Percentiles rank a stretch among this genome's conserved stretches.
These are phyloP conservation scores for Colletotrichum sp. DNA, from an alignment of 2,329 filamentous ascomycete genomes.

Conservation along the genomic window DNA sequence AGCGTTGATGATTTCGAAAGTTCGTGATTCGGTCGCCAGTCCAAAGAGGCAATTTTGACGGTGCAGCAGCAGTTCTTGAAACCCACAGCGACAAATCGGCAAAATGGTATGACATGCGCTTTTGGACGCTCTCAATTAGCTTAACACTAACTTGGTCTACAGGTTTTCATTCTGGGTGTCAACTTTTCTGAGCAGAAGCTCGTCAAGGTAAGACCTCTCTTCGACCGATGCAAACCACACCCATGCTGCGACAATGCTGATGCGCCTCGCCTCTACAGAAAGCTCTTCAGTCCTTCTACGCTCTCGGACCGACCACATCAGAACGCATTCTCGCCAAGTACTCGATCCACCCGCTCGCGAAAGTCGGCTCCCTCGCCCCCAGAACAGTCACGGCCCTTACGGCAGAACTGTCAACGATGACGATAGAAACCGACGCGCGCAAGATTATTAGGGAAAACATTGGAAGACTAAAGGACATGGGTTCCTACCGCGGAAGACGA, in stretches of 20 bases:
- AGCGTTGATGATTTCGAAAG: slow-evolving; percentile 4
- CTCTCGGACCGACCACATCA: slow-evolving; percentile 74
- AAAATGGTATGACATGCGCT: background rate
- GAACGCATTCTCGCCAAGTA: slow-evolving; percentile 84
- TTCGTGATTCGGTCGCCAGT: background rate
- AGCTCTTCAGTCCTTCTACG: slow-evolving; percentile 85
- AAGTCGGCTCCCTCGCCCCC: slow-evolving; percentile 75
- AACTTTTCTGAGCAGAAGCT: slow-evolving; percentile 85
- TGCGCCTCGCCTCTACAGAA: slow-evolving; percentile 47
- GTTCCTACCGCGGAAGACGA: slow-evolving; percentile 83
- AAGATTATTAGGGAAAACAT: slow-evolving; percentile 86
- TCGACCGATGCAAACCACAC: background rate
- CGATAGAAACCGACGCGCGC: slow-evolving; percentile 87
- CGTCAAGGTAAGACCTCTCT: slow-evolving; percentile 69
- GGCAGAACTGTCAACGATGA: slow-evolving; percentile 87
- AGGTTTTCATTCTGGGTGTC: slow-evolving; percentile 87
- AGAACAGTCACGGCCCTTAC: slow-evolving; percentile 83
- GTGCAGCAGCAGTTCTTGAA: background rate
- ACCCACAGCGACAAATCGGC: background rate
- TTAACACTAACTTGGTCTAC: background rate
- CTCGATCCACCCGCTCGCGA: slow-evolving; percentile 84
- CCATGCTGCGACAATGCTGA: background rate
- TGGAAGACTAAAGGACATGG: slow-evolving; percentile 84
- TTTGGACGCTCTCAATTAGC: no score
- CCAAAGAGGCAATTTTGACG: background rate